Conservation (phyloP, 2,329 filamentous ascomycete species). For the Fusarium sp. region DNA sequence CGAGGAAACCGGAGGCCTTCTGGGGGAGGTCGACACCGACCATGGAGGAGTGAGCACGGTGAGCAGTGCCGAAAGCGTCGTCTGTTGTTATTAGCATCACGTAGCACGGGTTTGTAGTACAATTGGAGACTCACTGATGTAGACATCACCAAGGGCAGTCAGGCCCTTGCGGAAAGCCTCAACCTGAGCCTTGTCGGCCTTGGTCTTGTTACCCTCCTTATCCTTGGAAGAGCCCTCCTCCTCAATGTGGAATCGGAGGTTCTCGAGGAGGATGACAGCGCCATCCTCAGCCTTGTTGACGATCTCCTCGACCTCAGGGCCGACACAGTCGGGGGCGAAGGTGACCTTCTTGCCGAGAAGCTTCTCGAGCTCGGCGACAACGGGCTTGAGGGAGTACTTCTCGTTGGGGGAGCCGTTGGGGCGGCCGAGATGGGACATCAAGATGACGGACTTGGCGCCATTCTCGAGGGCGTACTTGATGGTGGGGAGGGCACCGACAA, state of each 20-base stretch:
- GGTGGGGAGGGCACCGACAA: slow-evolving; percentile 92
- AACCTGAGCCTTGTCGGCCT: slow-evolving; percentile 94
- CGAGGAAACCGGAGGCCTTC: slow-evolving; percentile 96
- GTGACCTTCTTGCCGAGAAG: slow-evolving; percentile 84
- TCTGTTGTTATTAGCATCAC: slow-evolving; percentile 62
- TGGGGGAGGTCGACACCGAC: slow-evolving; percentile 95
- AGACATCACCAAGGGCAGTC: slow-evolving; percentile 94
- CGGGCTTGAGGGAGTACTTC: slow-evolving; percentile 95
- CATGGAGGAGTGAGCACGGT: slow-evolving; percentile 99
- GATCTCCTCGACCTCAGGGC: slow-evolving; percentile 86
- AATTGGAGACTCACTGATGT: slow-evolving; percentile 78
- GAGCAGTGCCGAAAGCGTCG: slow-evolving; percentile 97
- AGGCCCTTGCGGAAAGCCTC: slow-evolving; percentile 94
- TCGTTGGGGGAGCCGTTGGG: slow-evolving; percentile 88
- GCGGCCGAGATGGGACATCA: slow-evolving; percentile 98
- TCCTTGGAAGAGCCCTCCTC: slow-evolving; percentile 98
- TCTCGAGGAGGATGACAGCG: slow-evolving; percentile 91
- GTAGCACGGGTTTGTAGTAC: not conserved
- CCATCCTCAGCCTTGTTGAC: slow-evolving; percentile 85
- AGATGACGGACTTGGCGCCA: slow-evolving; percentile 89
- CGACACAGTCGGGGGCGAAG: slow-evolving; percentile 91
- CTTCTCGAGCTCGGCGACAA: slow-evolving; percentile 91
- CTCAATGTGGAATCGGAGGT: slow-evolving; percentile 97
- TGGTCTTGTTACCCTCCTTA: slow-evolving; percentile 93
- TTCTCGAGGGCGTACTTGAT: slow-evolving; percentile 94